Conservation (phyloP, 2,329 filamentous ascomycete genomes). For the Penicillium expansum region DNA sequence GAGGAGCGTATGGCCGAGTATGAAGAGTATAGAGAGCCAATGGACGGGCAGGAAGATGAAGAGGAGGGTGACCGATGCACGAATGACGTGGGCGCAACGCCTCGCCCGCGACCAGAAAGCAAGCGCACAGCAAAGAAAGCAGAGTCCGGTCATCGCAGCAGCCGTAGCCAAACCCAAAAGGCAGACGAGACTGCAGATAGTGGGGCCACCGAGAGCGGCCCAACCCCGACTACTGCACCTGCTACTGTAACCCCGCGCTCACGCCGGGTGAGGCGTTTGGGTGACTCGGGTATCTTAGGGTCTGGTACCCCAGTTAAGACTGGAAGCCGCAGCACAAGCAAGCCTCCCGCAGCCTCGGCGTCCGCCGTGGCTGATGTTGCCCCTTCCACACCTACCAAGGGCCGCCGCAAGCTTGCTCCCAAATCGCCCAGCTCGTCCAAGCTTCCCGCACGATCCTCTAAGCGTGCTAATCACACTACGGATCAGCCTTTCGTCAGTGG, state of each 20-base stretch:
- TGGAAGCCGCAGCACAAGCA: slow-evolving; percentile 21
- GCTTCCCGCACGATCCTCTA: slow-evolving; percentile 20
- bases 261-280: slow-evolving; percentile 34
- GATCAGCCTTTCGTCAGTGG: slow-evolving; percentile 19
- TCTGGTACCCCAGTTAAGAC: slow-evolving; percentile 25
- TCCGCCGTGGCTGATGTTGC: slow-evolving; percentile 5
- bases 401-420: slow-evolving; percentile 37
- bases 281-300: slow-evolving; percentile 23
- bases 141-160: slow-evolving; percentile 24
- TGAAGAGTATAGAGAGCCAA: slow-evolving; percentile 26
- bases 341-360: slow-evolving; percentile 17
- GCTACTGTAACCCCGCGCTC: slow-evolving; percentile 29
- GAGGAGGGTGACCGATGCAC: slow-evolving; percentile 12
- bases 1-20: slow-evolving; percentile 38
- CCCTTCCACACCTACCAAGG: slow-evolving; percentile 28
- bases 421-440: slow-evolving; percentile 30
- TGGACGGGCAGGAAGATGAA: slow-evolving; percentile 15
- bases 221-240: slow-evolving; percentile 22
- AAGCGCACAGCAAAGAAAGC: slow-evolving; percentile 25
- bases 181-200: slow-evolving; percentile 4
- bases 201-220: slow-evolving; percentile 15
- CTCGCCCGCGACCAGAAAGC: slow-evolving; percentile 15
- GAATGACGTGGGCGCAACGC: slow-evolving; percentile 22
- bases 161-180: slow-evolving; percentile 24
- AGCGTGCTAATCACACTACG: slow-evolving; percentile 4